Conservation (phyloP, 768 basidiomycete species). For the Tulasnella sp. region DNA sequence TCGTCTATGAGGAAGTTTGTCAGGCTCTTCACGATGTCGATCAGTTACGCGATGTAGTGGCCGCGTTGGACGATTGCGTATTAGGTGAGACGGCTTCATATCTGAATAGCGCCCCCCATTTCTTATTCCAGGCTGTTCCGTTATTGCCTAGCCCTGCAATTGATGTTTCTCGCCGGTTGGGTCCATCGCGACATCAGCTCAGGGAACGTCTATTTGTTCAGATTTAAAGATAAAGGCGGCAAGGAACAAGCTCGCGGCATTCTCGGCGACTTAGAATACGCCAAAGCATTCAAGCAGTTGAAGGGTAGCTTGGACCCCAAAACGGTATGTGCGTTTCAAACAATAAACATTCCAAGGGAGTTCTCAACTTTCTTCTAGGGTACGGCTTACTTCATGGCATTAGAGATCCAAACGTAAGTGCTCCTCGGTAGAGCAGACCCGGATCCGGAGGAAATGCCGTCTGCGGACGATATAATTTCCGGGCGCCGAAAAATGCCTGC, state of each 20-base stretch:
- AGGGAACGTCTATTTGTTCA: background rate
- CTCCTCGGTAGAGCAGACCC: too few relatives aligned
- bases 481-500: too few relatives aligned
- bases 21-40: background rate
- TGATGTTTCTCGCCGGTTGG: background rate
- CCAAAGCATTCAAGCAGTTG: background rate
- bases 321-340: background rate
- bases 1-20: background rate
- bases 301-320: background rate
- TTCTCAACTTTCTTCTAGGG: background rate
- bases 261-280: background rate
- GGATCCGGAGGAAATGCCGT: background rate
- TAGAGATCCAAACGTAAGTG: background rate
- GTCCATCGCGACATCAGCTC: conserved; percentile 6
- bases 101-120: background rate
- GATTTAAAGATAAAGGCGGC: background rate
- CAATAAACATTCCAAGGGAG: background rate
- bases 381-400: background rate
- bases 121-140: background rate
- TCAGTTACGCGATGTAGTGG: background rate
- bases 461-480: background rate
- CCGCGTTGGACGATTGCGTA: background rate
- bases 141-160: background rate
- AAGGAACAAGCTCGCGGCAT: background rate
- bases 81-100: background rate